phyloP scores from a whole-genome alignment of 176 grass and related monocot species.

The Musa itinerans region DNA sequence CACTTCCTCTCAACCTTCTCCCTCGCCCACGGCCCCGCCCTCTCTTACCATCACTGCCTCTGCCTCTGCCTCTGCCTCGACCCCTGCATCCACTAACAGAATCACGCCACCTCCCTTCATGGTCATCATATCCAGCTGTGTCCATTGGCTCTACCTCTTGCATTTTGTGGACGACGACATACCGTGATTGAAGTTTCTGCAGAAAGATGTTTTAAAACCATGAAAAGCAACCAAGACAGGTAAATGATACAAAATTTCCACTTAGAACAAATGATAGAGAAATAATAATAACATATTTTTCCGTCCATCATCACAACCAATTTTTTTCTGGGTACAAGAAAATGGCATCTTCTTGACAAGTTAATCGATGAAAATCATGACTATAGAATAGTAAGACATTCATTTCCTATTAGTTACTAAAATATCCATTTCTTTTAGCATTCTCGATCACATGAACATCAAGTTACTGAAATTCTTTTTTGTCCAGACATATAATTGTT shows the following conservation, averaged over 20 bases:
- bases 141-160: conserved; percentile 36
- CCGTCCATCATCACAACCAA: neutral
- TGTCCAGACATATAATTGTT: no score
- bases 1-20: conserved; percentile 40
- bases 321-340: no score
- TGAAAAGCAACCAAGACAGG: neutral
- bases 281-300: neutral
- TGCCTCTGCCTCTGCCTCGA: conserved; percentile 65
- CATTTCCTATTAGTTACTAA: no score
- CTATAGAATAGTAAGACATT: no score
- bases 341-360: no score
- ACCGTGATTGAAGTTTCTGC: conserved; percentile 69
- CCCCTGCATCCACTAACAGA: conserved; percentile 48
- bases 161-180: conserved; percentile 38
- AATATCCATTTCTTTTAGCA: no score
- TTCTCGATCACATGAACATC: no score
- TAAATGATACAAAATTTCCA: neutral
- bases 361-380: no score
- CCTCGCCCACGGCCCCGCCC: conserved; percentile 35
- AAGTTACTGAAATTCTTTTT: no score
- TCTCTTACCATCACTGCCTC: conserved; percentile 43
- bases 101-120: conserved; percentile 22
- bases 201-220: neutral
- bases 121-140: conserved; percentile 33
- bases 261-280: neutral